Evolutionary conservation across 108 stramenopile genomes (phyloP).

Genomic region (Cyclotella cryptica): DNA sequence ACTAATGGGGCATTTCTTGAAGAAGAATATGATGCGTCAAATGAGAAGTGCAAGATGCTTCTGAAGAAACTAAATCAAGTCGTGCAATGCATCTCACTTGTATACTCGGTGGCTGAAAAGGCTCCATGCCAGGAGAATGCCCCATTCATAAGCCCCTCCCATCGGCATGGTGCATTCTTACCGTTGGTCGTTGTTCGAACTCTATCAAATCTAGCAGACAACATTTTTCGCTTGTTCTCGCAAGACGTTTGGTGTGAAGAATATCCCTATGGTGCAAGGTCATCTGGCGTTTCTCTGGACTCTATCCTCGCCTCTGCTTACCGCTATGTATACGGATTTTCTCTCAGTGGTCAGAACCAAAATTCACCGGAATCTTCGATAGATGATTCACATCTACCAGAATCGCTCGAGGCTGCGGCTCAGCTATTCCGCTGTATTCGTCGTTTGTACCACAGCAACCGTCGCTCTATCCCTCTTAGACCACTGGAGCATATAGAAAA

Average conservation of each 20-base stretch:
- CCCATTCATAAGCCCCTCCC: constrained; percentile 13
- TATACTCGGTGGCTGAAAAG: constrained; percentile 64
- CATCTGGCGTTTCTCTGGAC: constrained; percentile 65
- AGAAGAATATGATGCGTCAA: constrained; percentile 28
- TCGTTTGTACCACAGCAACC: constrained; percentile 67
- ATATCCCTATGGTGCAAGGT: constrained; percentile 67
- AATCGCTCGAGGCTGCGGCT: constrained; percentile 70
- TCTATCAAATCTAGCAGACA: constrained; percentile 71
- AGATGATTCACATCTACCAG: constrained; percentile 45
- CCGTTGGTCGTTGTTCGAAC: constrained; percentile 69
- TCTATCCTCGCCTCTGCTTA: constrained; percentile 70
- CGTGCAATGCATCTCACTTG: constrained; percentile 67
- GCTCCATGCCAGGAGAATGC: constrained; percentile 20
- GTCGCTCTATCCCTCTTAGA: constrained; percentile 67
- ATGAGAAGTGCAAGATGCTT: constrained; percentile 24
- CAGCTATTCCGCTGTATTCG: constrained; percentile 81
- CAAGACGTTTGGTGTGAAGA: constrained; percentile 61
- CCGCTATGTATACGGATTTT: constrained; percentile 70
- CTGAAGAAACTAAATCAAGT: constrained; percentile 69
- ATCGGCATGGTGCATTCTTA: constrained; percentile 66
- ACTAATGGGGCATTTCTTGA: constrained; percentile 55
- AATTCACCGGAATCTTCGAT: neutral
- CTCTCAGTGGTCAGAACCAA: constrained; percentile 48
- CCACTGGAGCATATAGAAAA: constrained; percentile 68
- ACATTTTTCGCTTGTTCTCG: constrained; percentile 62